phyloP scores from a whole-genome alignment of 805 yeast genomes.

The Metschnikowia cerradonensis region DNA sequence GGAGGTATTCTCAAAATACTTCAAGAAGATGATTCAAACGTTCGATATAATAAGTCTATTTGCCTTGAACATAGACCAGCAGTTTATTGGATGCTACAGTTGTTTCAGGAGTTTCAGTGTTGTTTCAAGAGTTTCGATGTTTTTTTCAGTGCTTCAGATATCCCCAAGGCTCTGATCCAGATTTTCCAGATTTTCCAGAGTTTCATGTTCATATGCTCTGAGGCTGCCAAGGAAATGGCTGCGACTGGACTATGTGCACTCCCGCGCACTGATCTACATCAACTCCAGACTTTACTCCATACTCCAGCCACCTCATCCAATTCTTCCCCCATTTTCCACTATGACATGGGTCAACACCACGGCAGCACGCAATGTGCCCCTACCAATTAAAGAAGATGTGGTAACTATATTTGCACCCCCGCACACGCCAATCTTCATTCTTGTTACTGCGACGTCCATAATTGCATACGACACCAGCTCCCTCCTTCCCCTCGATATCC shows the following conservation, averaged over 20 bases:
- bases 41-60: too few relatives aligned
- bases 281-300: background rate
- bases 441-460: conserved; percentile 9
- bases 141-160: too few relatives aligned
- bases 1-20: too few relatives aligned
- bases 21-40: too few relatives aligned
- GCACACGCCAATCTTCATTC: conserved; percentile 15
- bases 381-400: conserved; percentile 14
- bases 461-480: conserved; percentile 9
- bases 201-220: too few relatives aligned
- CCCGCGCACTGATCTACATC: background rate
- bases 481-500: conserved; percentile 16
- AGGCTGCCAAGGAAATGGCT: background rate
- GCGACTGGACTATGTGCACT: background rate
- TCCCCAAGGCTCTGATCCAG: too few relatives aligned
- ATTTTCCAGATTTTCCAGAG: too few relatives aligned
- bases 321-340: too few relatives aligned
- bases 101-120: too few relatives aligned
- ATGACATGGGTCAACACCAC: conserved; percentile 2
- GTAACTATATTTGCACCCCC: conserved; percentile 11
- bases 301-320: background rate
- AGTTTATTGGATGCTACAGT: too few relatives aligned
- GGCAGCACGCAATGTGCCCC: conserved; percentile 14
- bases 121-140: too few relatives aligned
- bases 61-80: too few relatives aligned